Conservation (phyloP, 257 asterid species). For the Jaltomata sinuosa region DNA sequence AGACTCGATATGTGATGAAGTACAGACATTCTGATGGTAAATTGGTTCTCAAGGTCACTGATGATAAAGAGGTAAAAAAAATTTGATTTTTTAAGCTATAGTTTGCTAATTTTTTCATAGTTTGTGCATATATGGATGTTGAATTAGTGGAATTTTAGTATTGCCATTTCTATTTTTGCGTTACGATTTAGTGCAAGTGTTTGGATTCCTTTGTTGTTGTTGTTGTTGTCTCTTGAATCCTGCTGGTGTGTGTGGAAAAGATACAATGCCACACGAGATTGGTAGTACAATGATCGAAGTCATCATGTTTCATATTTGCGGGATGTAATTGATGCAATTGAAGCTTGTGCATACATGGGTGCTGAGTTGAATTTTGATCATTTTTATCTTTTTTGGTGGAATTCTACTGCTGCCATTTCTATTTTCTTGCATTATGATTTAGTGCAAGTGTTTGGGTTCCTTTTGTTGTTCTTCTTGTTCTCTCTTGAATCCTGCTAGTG, state of each 20-base stretch:
- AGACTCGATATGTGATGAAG: constrained; percentile 83
- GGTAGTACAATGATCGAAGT: not conserved
- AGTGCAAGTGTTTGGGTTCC: not conserved
- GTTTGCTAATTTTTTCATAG: too few relatives aligned
- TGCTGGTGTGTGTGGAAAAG: not conserved
- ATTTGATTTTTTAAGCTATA: not conserved
- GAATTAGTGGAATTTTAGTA: not conserved
- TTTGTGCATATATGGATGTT: not conserved
- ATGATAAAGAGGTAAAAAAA: constrained; percentile 58
- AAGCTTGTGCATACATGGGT: not conserved
- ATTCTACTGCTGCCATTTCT: not conserved
- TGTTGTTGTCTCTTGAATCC: not conserved
- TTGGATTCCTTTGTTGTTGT: not conserved
- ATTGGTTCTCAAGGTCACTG: constrained; percentile 88
- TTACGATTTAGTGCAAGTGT: not conserved
- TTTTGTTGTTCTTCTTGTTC: not conserved
- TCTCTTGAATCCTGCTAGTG: not conserved
- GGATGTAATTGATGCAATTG: not conserved
- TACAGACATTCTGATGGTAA: constrained; percentile 87
- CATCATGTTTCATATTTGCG: not conserved
- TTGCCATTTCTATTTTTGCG: not conserved
- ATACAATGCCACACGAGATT: not conserved
- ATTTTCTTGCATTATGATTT: not conserved
- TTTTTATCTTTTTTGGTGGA: not conserved
- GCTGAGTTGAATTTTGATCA: not conserved